Evolutionary conservation across 495 filamentous ascomycete species (phyloP).

Genomic region (Neurospora sp.): DNA sequence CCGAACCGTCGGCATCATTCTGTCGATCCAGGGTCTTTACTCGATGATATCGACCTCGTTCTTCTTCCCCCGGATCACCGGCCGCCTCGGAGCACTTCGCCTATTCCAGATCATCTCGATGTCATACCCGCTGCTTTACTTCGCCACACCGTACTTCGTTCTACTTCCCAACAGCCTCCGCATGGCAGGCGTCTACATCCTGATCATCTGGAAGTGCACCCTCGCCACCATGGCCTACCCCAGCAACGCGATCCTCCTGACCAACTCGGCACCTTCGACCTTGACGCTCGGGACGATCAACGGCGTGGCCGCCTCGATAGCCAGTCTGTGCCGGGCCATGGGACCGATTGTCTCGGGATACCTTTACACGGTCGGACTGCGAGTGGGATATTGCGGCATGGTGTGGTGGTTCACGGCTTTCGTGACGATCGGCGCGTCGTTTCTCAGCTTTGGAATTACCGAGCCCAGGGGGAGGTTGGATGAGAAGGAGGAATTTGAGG

Average conservation of each 20-base stretch:
- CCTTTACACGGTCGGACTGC: slow-evolving; percentile 70
- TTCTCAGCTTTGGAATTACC: slow-evolving; percentile 37
- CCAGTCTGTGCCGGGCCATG: slow-evolving; percentile 75
- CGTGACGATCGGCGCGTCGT: slow-evolving; percentile 63
- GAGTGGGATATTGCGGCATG: slow-evolving; percentile 70
- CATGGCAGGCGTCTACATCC: slow-evolving; percentile 59
- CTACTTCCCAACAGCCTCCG: slow-evolving; percentile 62
- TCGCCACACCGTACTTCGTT: slow-evolving; percentile 79
- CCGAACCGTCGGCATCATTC: slow-evolving; percentile 73
- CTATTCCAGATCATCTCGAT: slow-evolving; percentile 73
- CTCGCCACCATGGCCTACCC: slow-evolving; percentile 80
- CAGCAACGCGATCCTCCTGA: slow-evolving; percentile 70
- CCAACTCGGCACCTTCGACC: slow-evolving; percentile 70
- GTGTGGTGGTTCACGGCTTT: slow-evolving; percentile 85
- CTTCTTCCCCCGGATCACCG: slow-evolving; percentile 65
- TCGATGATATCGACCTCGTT: slow-evolving; percentile 76
- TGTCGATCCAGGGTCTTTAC: slow-evolving; percentile 82
- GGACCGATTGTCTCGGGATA: slow-evolving; percentile 82
- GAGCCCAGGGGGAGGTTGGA: slow-evolving; percentile 33
- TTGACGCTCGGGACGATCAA: slow-evolving; percentile 84
- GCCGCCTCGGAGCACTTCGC: slow-evolving; percentile 60
- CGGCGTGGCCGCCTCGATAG: slow-evolving; percentile 81
- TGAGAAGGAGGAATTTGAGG: slow-evolving; percentile 15
- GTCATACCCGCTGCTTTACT: slow-evolving; percentile 79
- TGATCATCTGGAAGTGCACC: slow-evolving; percentile 82